A percentile compares a stretch with the other conserved stretches of the same genome.
Evolutionary conservation across 2,329 filamentous ascomycete species (phyloP).

Genomic region (Ambrosiella xylebori): DNA sequence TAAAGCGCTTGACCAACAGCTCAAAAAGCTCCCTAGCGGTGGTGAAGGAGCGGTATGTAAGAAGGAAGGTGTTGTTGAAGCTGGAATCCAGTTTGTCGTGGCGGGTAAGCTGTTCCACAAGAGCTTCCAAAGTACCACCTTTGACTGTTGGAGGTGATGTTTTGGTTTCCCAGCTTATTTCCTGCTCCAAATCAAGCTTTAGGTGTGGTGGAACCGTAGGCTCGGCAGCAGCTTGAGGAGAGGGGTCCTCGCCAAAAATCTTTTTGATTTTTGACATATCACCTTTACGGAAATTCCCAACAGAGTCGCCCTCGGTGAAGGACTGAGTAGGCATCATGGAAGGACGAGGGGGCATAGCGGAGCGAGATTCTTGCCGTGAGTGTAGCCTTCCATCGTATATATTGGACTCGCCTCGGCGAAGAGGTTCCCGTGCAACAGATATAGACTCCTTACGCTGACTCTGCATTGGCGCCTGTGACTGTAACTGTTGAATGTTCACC

Average conservation of each 20-base stretch:
- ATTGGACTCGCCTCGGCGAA: conserved; percentile 25
- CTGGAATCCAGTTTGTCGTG: conserved; percentile 90
- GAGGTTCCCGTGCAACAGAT: conserved; percentile 25
- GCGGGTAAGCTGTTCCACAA: conserved; percentile 88
- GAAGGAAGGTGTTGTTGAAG: conserved; percentile 94
- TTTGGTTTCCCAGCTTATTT: conserved; percentile 81
- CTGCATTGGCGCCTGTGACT: neutral
- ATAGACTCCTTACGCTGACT: conserved; percentile 27
- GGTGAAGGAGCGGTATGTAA: conserved; percentile 93
- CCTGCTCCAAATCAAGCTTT: conserved; percentile 69
- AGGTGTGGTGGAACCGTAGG: conserved; percentile 76
- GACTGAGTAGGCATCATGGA: conserved; percentile 40
- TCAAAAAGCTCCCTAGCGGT: conserved; percentile 82
- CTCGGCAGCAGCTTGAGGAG: conserved; percentile 30
- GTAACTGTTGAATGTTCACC: neutral
- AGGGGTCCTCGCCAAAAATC: conserved; percentile 48
- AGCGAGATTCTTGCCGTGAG: conserved; percentile 38
- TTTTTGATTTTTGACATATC: conserved; percentile 48
- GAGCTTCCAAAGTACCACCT: conserved; percentile 70
- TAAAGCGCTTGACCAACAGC: conserved; percentile 78
- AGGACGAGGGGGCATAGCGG: conserved; percentile 25
- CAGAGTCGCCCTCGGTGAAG: conserved; percentile 42
- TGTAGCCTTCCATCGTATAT: conserved; percentile 34
- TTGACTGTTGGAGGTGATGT: conserved; percentile 58
- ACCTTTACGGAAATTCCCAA: conserved; percentile 38